Evolutionary conservation across 805 yeast genomes (phyloP).

Genomic region (Schwanniomyces yamadae): DNA sequence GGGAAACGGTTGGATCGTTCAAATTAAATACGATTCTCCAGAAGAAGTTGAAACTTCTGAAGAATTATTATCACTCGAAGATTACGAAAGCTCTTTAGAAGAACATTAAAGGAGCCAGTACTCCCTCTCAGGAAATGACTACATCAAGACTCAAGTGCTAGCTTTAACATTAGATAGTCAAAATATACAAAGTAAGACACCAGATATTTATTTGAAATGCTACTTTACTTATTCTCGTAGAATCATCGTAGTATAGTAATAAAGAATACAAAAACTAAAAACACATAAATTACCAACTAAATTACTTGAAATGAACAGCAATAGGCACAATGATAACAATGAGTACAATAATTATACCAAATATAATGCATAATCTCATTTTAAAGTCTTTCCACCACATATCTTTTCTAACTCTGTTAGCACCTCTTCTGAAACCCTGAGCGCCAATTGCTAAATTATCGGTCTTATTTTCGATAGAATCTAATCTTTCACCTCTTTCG

Average conservation of each 20-base stretch:
- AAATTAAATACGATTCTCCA: constrained; percentile 54
- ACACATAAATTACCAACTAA: constrained; percentile 1
- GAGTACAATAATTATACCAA: constrained; percentile 72
- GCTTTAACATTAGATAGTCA: too few species aligned
- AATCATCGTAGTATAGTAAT: constrained; percentile 2
- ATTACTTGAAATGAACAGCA: constrained; percentile 69
- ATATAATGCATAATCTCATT: constrained; percentile 87
- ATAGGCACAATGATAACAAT: constrained; percentile 91
- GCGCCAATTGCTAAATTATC: constrained; percentile 91
- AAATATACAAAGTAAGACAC: too few species aligned
- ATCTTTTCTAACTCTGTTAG: constrained; percentile 94
- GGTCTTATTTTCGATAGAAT: constrained; percentile 88
- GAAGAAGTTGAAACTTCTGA: constrained; percentile 31
- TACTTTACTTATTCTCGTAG: constrained; percentile 1
- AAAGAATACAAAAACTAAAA: constrained; percentile 2
- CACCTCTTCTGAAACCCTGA: constrained; percentile 93
- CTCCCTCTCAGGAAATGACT: too few species aligned
- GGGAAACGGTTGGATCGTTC: constrained; percentile 93
- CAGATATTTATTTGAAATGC: too few species aligned
- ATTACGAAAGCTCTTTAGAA: constrained; percentile 57
- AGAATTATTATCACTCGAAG: constrained; percentile 53
- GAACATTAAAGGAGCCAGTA: constrained; percentile 26
- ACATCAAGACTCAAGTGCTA: too few species aligned
- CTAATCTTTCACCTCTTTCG: constrained; percentile 90
- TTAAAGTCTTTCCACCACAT: constrained; percentile 99